phyloP scores from a whole-genome alignment of 345 rosid species.

The Acer saccharum region DNA sequence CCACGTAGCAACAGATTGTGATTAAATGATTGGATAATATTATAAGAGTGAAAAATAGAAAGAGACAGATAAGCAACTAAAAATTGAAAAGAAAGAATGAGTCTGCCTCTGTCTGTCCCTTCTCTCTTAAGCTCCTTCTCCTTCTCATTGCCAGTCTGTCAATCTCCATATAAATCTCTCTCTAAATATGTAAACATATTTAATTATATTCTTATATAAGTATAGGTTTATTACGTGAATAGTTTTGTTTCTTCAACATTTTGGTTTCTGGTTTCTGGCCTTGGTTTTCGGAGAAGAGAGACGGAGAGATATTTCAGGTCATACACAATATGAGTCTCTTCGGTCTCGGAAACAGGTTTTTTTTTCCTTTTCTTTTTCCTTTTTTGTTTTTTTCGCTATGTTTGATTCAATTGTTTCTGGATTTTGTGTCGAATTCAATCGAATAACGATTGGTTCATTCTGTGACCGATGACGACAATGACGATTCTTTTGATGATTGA shows the following conservation, averaged over 20 bases:
- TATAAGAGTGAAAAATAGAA: neutral
- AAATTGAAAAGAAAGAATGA: slow-evolving; percentile 1
- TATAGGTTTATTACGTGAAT: neutral
- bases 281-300: neutral
- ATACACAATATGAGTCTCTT: slow-evolving; percentile 48
- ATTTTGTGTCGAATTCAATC: too few relatives aligned
- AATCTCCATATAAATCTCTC: slow-evolving; percentile 8
- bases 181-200: neutral
- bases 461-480: neutral
- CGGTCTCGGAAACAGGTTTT: slow-evolving; percentile 55
- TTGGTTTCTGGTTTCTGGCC: slow-evolving; percentile 5
- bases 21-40: slow-evolving; percentile 4
- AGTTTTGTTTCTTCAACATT: slow-evolving; percentile 5
- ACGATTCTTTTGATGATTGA: neutral
- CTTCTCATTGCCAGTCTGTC: slow-evolving; percentile 36
- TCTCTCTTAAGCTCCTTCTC: neutral
- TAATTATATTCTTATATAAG: neutral
- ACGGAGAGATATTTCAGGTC: slow-evolving; percentile 2
- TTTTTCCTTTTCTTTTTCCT: too few relatives aligned
- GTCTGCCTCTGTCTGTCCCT: neutral
- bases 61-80: slow-evolving; percentile 22
- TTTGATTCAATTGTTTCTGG: neutral
- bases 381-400: neutral
- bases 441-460: too few relatives aligned
- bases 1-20: neutral